Evolutionary conservation across 192 early-diverging fungal species (phyloP).

Genomic region (Linnemannia schmuckeri): DNA sequence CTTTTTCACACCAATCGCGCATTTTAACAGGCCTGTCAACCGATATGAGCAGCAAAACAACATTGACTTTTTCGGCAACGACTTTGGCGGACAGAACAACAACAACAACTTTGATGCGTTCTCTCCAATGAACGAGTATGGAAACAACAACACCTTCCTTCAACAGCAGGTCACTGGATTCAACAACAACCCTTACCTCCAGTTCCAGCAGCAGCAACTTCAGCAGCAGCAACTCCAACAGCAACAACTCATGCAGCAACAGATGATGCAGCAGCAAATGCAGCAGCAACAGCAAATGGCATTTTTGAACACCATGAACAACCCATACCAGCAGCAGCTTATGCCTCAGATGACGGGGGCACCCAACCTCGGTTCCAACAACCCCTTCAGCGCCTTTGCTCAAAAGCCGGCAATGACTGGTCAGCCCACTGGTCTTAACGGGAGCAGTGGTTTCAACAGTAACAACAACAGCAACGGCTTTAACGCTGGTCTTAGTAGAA

Average conservation of each 20-base stretch:
- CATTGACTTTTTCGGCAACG: constrained; percentile 51
- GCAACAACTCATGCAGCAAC: constrained; percentile 47
- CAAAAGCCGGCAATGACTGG: constrained; percentile 28
- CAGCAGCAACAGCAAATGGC: constrained; percentile 43
- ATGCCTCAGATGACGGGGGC: constrained; percentile 39
- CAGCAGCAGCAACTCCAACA: constrained; percentile 51
- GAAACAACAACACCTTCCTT: constrained; percentile 16
- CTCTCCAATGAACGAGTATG: constrained; percentile 24
- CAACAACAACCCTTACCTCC: constrained; percentile 48
- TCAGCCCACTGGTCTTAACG: constrained; percentile 6
- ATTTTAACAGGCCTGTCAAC: constrained; percentile 20
- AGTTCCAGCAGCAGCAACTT: constrained; percentile 55
- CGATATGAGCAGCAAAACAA: constrained; percentile 46
- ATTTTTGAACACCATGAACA: constrained; percentile 38
- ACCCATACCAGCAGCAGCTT: constrained; percentile 50
- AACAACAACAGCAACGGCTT: constrained; percentile 5
- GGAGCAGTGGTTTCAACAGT: constrained; percentile 8
- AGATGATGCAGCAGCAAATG: constrained; percentile 48
- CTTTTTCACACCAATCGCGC: not conserved
- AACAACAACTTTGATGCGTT: constrained; percentile 54
- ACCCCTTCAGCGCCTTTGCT: constrained; percentile 46
- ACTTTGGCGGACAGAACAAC: constrained; percentile 51
- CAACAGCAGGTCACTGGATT: constrained; percentile 45
- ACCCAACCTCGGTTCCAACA: constrained; percentile 50
- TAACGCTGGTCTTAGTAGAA: constrained; percentile 9